Evolutionary conservation across 352 stramenopile genomes (phyloP), one percentile per base, ranked within the genome.

Genomic region (Globisporangium cylindrosporum): DNA sequence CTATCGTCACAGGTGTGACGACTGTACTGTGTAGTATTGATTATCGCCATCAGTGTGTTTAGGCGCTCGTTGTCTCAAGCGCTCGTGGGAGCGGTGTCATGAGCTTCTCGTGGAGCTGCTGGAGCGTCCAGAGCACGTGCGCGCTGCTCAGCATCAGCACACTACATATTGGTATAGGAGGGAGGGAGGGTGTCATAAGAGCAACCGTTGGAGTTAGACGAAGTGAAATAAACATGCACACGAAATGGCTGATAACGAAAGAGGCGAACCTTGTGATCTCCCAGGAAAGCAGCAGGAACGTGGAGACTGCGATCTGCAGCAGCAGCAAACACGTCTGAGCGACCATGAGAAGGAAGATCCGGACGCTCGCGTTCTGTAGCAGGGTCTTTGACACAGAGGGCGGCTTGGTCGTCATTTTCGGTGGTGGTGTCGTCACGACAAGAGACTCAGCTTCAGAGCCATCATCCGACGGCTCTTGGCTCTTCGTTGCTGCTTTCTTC

Each of bases 91-190:
- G 41, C 29, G 59, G 56, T 48, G 55, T 27, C 69, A 51, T 49
- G 20, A 74, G 58, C 43, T 76, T 73, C 64, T 71, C 64, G 20
- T 77, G 71, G 8, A 81, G 64, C 67, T 69, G 74, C 12, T 77
- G 68, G 15, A 88, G 64, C 49, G 43, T 76, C 73, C 71, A 86
- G 8, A 83, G 66, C 48, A 88, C 69, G n/a, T 81, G 74, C 1
- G 72, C 73, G 60, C 80, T 88, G 68, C 80, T 82, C 34, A 84
- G 64, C 66, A 82, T 70, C 27, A 88, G 59, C 2, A 69, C 63
- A 49, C 80, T 88, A 32, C 29, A 32, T 32, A 61, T 4, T n/a
- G 32, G 63, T 1, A 51, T 48, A 59, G 34, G 5, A 62, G 24
- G 24, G 25, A 20, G 24, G 25, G 18, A 62, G 3, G 8, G 24